Evolutionary conservation across 2,329 filamentous ascomycete species (phyloP).

Genomic region (Aureobasidium sp.): DNA sequence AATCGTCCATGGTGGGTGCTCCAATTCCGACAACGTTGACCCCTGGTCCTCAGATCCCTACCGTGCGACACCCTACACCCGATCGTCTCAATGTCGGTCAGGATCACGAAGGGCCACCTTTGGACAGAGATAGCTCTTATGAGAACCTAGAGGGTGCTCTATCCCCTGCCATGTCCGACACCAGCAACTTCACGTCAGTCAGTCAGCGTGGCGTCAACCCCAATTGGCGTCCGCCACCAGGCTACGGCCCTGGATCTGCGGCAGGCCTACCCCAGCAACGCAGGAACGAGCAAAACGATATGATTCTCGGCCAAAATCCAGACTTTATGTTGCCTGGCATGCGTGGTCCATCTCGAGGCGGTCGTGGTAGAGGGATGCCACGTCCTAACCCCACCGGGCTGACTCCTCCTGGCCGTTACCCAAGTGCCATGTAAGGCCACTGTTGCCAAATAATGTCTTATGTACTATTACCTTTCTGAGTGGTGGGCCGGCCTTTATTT

Average conservation of each 20-base stretch:
- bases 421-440: slow-evolving; percentile 20
- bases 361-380: slow-evolving; percentile 20
- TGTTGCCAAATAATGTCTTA: slow-evolving; percentile 8
- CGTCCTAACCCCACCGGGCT: slow-evolving; percentile 20
- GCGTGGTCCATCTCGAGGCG: slow-evolving; percentile 24
- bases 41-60: slow-evolving; percentile 20
- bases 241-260: slow-evolving; percentile 23
- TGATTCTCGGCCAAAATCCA: slow-evolving; percentile 71
- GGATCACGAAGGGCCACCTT: slow-evolving; percentile 19
- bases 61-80: slow-evolving; percentile 17
- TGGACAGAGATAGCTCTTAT: slow-evolving; percentile 44
- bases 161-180: slow-evolving; percentile 68
- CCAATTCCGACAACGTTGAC: slow-evolving; percentile 15
- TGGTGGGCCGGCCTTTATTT: slow-evolving; percentile 3
- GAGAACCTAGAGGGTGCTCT: slow-evolving; percentile 60
- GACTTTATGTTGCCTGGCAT: slow-evolving; percentile 68
- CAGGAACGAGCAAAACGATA: slow-evolving; percentile 52
- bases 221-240: slow-evolving; percentile 61
- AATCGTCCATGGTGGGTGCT: slow-evolving; percentile 23
- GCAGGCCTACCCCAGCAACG: slow-evolving; percentile 33
- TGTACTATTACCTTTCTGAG: slow-evolving; percentile 8
- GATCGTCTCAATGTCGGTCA: not conserved
- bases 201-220: slow-evolving; percentile 85
- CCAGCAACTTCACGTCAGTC: slow-evolving; percentile 82
- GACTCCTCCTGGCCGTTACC: slow-evolving; percentile 28